Percentiles rank a stretch among this genome's conserved stretches.
These are phyloP conservation scores for Epichloe hybrida DNA, from an alignment of 2,329 filamentous ascomycete species.

Conservation along the genomic window DNA sequence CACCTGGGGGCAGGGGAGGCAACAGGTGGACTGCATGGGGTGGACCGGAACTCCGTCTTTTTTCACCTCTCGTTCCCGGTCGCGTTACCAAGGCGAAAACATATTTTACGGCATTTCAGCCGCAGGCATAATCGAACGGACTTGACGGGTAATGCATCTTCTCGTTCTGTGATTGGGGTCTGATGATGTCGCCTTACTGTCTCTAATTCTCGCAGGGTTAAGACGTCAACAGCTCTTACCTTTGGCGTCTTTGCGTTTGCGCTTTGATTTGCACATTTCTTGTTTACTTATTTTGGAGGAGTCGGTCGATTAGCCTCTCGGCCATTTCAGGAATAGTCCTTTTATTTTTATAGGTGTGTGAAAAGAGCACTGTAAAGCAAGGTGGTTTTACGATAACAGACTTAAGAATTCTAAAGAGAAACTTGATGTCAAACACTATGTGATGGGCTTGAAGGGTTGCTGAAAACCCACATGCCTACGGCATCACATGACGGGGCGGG, in stretches of 20 bases:
- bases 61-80: background rate
- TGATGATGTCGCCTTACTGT: background rate
- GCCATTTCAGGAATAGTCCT: background rate
- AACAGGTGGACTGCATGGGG: background rate
- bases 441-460: background rate
- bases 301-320: background rate
- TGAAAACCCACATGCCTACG: conserved; percentile 4
- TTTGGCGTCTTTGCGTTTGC: conserved; percentile 1
- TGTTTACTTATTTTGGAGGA: background rate
- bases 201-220: background rate
- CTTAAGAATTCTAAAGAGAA: conserved; percentile 1
- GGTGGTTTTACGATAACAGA: background rate
- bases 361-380: conserved; percentile 1
- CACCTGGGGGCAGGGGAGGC: background rate
- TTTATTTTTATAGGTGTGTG: background rate
- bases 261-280: background rate
- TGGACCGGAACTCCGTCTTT: background rate
- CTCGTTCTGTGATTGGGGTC: background rate
- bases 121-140: background rate
- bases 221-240: background rate
- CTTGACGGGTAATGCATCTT: background rate
- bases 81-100: background rate
- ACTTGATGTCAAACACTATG: background rate
- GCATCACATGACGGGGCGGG: conserved; percentile 19
- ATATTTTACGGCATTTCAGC: background rate